These are phyloP conservation scores for Penicillium sp. DNA, from an alignment of 2,329 filamentous ascomycete genomes.

Conservation along the genomic window DNA sequence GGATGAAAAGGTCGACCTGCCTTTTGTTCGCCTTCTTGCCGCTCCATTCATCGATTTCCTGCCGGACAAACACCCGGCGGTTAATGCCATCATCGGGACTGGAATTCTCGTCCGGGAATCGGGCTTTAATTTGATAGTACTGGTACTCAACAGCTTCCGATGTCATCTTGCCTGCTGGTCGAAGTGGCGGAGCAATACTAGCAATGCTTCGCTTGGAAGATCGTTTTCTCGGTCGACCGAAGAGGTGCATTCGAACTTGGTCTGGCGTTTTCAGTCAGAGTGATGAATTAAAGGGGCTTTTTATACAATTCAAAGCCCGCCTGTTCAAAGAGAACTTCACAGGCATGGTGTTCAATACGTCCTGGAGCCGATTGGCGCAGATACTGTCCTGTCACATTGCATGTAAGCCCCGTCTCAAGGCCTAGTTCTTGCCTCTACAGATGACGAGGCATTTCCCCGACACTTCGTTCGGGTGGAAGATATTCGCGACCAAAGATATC, in stretches of 20 bases:
- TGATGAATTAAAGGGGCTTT: not conserved
- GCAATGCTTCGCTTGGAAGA: not conserved
- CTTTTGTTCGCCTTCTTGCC: slow-evolving; percentile 13
- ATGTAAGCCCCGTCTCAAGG: not conserved
- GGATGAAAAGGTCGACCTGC: slow-evolving; percentile 17
- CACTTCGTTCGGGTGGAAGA: not conserved
- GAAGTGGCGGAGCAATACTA: not conserved
- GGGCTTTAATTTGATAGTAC: slow-evolving; percentile 5
- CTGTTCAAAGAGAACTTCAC: not conserved
- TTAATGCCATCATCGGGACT: slow-evolving; percentile 3
- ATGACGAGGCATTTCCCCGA: not conserved
- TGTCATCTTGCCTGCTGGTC: not conserved
- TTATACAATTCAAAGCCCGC: not conserved
- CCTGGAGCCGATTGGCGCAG: too few species aligned
- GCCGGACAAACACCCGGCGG: slow-evolving; percentile 9
- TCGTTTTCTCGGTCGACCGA: slow-evolving; percentile 1
- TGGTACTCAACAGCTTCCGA: not conserved
- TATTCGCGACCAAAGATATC: not conserved
- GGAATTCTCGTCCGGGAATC: not conserved
- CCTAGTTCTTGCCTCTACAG: not conserved
- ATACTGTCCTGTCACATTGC: not conserved
- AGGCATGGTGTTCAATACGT: not conserved
- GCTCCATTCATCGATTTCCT: slow-evolving; percentile 21
- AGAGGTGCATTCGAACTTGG: slow-evolving; percentile 5
- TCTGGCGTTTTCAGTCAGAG: not conserved